Conservation (phyloP, 257 asterid genomes). For the Verbascum thapsus region DNA sequence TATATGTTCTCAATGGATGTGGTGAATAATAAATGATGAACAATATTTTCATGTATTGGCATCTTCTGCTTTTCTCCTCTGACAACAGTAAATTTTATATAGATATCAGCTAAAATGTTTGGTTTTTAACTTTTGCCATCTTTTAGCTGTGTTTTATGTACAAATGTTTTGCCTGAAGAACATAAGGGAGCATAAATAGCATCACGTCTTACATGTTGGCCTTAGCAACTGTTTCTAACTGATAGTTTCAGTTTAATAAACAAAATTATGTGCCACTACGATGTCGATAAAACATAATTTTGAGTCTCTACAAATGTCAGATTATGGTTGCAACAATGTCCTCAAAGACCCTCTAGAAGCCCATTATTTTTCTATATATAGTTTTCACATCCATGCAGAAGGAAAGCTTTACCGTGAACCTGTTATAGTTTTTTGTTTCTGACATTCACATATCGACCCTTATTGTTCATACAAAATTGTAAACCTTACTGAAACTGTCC, state of each 20-base stretch:
- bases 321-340: not conserved
- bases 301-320: not conserved
- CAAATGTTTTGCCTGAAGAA: not conserved
- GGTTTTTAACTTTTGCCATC: not conserved
- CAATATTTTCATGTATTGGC: constrained; percentile 7
- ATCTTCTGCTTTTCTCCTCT: constrained; percentile 1
- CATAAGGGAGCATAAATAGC: no score
- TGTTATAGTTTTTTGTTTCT: not conserved
- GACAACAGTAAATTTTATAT: not conserved
- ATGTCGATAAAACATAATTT: not conserved
- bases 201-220: not conserved
- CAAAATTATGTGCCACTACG: not conserved
- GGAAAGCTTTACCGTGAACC: not conserved
- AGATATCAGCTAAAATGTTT: not conserved
- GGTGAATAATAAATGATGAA: not conserved
- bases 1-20: constrained; percentile 1
- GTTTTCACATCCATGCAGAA: not conserved
- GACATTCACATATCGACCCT: not conserved
- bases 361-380: no score
- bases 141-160: not conserved
- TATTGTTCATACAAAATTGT: not conserved
- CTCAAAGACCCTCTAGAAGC: no score
- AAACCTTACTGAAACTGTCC: constrained; percentile 1
- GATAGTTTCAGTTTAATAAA: not conserved
- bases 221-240: not conserved